phyloP scores from a whole-genome alignment of 495 filamentous ascomycete genomes.

The Penicillium parvum region DNA sequence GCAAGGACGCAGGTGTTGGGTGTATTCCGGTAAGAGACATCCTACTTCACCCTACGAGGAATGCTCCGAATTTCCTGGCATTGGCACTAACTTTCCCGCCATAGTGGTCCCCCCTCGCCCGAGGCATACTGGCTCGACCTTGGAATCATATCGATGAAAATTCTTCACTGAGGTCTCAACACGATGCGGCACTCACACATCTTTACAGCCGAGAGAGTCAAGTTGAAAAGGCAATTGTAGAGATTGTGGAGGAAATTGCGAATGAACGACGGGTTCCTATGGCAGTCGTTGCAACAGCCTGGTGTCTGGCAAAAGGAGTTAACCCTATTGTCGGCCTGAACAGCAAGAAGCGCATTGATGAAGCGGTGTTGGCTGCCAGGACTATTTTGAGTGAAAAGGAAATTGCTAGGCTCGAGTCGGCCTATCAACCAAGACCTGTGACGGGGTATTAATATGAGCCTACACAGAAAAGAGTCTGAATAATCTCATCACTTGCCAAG shows the following conservation, averaged over 20 bases:
- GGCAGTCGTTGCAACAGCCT: constrained; percentile 55
- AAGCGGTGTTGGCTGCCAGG: constrained; percentile 30
- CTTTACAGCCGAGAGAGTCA: neutral
- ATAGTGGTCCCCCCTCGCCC: constrained; percentile 12
- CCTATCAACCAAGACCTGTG: too few relatives aligned
- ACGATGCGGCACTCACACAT: constrained; percentile 16
- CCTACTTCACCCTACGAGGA: too few relatives aligned
- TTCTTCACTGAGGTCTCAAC: constrained; percentile 13
- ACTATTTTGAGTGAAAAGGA: constrained; percentile 2
- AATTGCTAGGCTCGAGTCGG: constrained; percentile 4
- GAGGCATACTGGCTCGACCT: constrained; percentile 5
- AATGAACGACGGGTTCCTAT: constrained; percentile 52
- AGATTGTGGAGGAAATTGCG: constrained; percentile 54
- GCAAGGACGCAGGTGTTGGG: constrained; percentile 62
- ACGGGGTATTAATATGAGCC: too few relatives aligned
- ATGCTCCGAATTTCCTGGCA: too few relatives aligned
- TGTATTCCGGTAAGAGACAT: too few relatives aligned
- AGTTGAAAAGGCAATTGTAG: constrained; percentile 42
- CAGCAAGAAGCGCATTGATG: constrained; percentile 49
- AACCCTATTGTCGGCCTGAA: constrained; percentile 57
- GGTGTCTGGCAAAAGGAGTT: constrained; percentile 46
- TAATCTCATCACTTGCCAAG: too few relatives aligned
- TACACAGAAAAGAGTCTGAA: too few relatives aligned
- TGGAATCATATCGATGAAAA: constrained; percentile 2
- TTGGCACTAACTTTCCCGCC: too few relatives aligned